Evolutionary conservation across 192 early-diverging fungal genomes (phyloP), one percentile per base, ranked within the genome.

Genomic region (Jimgerdemannia flammicorona): DNA sequence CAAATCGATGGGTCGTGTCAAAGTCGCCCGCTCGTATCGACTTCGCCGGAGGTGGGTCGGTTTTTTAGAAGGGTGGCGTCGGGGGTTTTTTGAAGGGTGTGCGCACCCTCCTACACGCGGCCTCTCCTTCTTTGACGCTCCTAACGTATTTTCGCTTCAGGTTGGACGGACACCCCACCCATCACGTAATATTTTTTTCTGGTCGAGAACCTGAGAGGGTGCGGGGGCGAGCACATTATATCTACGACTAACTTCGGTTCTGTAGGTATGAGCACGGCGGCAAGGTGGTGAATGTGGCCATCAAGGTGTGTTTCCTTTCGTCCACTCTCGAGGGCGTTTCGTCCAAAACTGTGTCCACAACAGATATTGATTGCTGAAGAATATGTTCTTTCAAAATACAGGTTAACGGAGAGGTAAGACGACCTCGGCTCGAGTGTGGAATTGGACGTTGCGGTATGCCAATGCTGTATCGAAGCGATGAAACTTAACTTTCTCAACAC

Each of bases 241-340:
- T 29, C 29, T 29, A 29, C 29, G 29, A 29, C 29, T 29, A 29
- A 29, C 29, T 59, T 72, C 68, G 69, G 14, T 20, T 39, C 18
- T 49, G 4, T 80, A 77, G 79, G 3, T 73, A 80, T 72, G 79
- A 80, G 63, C 79, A 80, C 72, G 79, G 79, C 11, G 79, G 79
- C 3, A 72, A 77, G 65, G 79, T 80, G 29, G 79, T 80, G 29
- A 80, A 80, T 40, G 72, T 80, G 3, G 79, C 79, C 64, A 70
- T 80, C 67, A 76, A 76, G 59, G 75, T 80, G 63, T 75, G 49
- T 59, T 59, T 14, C 0, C 74, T 66, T 41, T 44, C 40, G 67
- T 19, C 9, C 67, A 2, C 63, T 64, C 18, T 43, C 4, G 44
- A 3, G 70, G 18, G 17, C n/a, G 67, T 18, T 6, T 66, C 7